phyloP scores from a whole-genome alignment of 1,284 basidiomycete genomes.

The Sporisorium iseilematis-ciliati region DNA sequence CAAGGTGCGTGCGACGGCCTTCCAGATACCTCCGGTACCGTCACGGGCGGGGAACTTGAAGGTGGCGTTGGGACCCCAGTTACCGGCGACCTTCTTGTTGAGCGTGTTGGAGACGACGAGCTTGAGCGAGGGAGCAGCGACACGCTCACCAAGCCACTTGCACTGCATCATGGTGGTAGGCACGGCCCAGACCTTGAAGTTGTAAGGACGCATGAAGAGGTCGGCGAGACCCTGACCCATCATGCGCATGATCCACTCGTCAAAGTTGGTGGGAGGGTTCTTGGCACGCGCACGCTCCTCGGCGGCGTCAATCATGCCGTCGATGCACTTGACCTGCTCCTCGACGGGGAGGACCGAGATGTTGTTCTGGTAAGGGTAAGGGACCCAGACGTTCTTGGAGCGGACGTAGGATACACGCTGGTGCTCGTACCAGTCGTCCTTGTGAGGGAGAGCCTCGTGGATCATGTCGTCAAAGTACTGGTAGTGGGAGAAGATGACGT shows the following conservation, averaged over 20 bases:
- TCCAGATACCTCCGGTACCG: constrained; percentile 74
- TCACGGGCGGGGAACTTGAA: constrained; percentile 74
- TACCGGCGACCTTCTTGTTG: constrained; percentile 73
- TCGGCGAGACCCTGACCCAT: constrained; percentile 73
- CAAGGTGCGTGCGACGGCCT: constrained; percentile 72
- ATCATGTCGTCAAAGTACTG: constrained; percentile 73
- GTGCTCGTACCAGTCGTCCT: constrained; percentile 73
- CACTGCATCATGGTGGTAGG: constrained; percentile 74
- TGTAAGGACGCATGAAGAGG: constrained; percentile 74
- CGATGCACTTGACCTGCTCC: constrained; percentile 73
- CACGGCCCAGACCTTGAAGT: constrained; percentile 75
- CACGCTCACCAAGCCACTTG: constrained; percentile 74
- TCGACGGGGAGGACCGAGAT: constrained; percentile 73
- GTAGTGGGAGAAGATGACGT: constrained; percentile 75
- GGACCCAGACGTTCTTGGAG: constrained; percentile 72
- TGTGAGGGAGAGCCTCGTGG: constrained; percentile 71
- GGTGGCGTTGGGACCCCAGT: constrained; percentile 74
- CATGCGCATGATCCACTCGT: constrained; percentile 73
- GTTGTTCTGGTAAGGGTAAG: constrained; percentile 73
- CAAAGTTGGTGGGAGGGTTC: constrained; percentile 71
- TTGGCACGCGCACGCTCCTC: constrained; percentile 69
- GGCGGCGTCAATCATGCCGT: constrained; percentile 72
- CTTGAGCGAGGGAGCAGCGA: constrained; percentile 73
- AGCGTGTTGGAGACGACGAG: constrained; percentile 73
- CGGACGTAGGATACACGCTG: constrained; percentile 74